Evolutionary conservation across 2,329 filamentous ascomycete genomes (phyloP).

Genomic region (Diaporthe longicolla): DNA sequence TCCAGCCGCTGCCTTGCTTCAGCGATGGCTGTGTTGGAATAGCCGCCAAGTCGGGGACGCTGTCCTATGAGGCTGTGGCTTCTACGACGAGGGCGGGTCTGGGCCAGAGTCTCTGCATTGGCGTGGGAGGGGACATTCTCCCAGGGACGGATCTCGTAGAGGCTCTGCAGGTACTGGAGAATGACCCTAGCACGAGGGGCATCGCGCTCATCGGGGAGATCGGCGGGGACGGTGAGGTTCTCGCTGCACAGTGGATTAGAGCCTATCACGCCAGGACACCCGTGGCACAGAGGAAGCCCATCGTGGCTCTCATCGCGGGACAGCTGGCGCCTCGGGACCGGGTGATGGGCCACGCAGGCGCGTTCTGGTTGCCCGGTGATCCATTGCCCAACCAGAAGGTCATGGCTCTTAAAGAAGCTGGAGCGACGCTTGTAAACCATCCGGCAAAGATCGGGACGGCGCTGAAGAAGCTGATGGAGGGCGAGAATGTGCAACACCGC

Average conservation of each 20-base stretch:
- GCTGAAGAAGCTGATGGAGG: slow-evolving; percentile 72
- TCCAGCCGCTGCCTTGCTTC: slow-evolving; percentile 83
- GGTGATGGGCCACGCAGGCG: slow-evolving; percentile 86
- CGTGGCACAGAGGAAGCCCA: slow-evolving; percentile 75
- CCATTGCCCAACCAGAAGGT: slow-evolving; percentile 76
- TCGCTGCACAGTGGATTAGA: slow-evolving; percentile 81
- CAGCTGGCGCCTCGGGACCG: slow-evolving; percentile 72
- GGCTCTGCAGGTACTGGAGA: slow-evolving; percentile 75
- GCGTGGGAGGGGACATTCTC: slow-evolving; percentile 82
- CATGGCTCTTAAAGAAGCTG: slow-evolving; percentile 73
- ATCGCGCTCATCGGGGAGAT: slow-evolving; percentile 82
- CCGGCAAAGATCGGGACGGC: slow-evolving; percentile 80
- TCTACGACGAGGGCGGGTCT: slow-evolving; percentile 80
- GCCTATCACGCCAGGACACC: slow-evolving; percentile 70
- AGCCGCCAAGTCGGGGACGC: slow-evolving; percentile 83
- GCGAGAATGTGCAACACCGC: slow-evolving; percentile 43
- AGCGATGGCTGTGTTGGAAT: slow-evolving; percentile 80
- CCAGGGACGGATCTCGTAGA: slow-evolving; percentile 83
- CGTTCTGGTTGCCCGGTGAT: slow-evolving; percentile 78
- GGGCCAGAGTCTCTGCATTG: slow-evolving; percentile 83
- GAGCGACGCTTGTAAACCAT: slow-evolving; percentile 80
- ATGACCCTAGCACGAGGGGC: slow-evolving; percentile 77
- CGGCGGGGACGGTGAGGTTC: slow-evolving; percentile 77
- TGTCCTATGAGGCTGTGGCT: slow-evolving; percentile 85
- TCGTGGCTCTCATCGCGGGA: slow-evolving; percentile 80